phyloP scores from a whole-genome alignment of 2,329 filamentous ascomycete species.

The Alternaria sp. region DNA sequence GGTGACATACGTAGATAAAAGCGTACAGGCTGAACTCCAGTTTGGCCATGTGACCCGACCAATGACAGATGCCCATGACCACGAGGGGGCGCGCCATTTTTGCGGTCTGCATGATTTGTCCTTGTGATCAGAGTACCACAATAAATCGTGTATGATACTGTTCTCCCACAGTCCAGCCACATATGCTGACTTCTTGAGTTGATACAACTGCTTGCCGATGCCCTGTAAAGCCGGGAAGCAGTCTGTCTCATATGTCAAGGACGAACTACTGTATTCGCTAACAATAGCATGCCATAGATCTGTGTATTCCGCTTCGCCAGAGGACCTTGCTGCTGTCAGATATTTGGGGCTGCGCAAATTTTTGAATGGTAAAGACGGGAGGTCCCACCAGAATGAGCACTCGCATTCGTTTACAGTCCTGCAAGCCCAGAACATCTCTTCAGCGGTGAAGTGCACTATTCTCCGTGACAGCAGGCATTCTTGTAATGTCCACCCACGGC shows the following conservation, averaged over 20 bases:
- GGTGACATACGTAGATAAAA: not conserved
- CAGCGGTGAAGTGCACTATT: conserved; percentile 3
- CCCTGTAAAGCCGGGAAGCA: conserved; percentile 14
- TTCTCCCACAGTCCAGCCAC: conserved; percentile 11
- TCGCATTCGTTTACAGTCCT: conserved; percentile 1
- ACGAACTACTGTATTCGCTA: not conserved
- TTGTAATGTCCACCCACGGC: conserved; percentile 11
- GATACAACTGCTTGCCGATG: not conserved
- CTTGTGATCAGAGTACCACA: not conserved
- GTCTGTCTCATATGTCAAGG: not conserved
- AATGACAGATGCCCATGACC: conserved; percentile 8
- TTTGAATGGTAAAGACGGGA: not conserved
- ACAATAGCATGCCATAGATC: not conserved
- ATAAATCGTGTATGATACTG: not conserved
- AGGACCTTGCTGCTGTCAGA: too few species aligned
- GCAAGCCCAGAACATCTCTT: conserved; percentile 15
- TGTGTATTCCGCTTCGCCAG: too few species aligned
- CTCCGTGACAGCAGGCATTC: conserved; percentile 10
- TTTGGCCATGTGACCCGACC: not conserved
- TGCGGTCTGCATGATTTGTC: not conserved
- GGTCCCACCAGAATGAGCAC: not conserved
- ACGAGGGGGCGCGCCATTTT: conserved; percentile 8
- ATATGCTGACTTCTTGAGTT: not conserved
- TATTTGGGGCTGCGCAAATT: not conserved
- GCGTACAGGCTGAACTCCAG: not conserved